These are phyloP conservation scores for Gossypium sturtianum DNA, from an alignment of 345 rosid genomes.

Conservation along the genomic window DNA sequence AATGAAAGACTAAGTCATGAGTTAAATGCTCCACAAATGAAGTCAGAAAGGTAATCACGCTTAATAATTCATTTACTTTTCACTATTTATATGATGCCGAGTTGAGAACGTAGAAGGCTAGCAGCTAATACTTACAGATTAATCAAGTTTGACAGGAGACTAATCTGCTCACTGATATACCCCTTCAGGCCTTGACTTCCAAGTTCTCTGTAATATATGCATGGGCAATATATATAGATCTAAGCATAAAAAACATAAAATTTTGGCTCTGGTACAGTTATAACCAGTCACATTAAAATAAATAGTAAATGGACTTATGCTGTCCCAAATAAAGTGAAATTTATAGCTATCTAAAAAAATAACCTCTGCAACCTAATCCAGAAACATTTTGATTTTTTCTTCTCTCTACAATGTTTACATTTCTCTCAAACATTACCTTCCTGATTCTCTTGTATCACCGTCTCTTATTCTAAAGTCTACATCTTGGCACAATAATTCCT, in stretches of 20 bases:
- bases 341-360: neutral
- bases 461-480: neutral
- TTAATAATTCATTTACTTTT: neutral
- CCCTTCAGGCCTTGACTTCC: conserved; percentile 94
- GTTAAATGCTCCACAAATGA: neutral
- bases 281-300: neutral
- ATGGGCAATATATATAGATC: neutral
- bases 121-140: conserved; percentile 68
- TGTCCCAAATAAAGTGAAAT: neutral
- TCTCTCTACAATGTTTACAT: neutral
- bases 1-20: neutral
- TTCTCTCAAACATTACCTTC: neutral
- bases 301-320: neutral
- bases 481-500: neutral
- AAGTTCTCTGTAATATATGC: conserved; percentile 63
- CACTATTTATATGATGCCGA: neutral
- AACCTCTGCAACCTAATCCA: neutral
- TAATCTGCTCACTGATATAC: conserved; percentile 67
- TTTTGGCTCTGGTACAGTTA: neutral
- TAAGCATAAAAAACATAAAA: neutral
- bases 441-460: neutral
- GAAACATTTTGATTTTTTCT: neutral
- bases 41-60: neutral
- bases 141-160: conserved; percentile 72
- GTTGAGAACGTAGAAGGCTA: conserved; percentile 5